Evolutionary conservation across 352 stramenopile genomes (phyloP), one percentile per base, ranked within the genome.

Genomic region (Detonula confervacea): DNA sequence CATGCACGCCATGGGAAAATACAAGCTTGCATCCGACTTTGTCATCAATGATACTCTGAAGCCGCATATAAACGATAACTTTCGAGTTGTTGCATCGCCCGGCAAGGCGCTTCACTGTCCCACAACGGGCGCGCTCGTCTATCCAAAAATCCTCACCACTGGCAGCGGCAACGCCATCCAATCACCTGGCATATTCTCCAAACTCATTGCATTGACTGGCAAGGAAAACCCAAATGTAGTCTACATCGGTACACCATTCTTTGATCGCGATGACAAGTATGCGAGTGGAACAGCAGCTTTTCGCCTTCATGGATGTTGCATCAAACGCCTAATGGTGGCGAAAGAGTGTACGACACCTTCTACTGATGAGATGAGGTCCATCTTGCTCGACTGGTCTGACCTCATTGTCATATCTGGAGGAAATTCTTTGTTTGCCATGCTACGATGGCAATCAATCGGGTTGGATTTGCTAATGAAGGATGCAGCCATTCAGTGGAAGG

Each of bases 321-420:
- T 84, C 46, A 62, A 66, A 44, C 55, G 71, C 2, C 60, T 84
- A 14, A 59, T 66, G 29, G 63, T 84, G 16, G 47, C 70, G 9
- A 39, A 81, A 35, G 63, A 84, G 6, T 37, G 57, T n/a, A 77
- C 75, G 2, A 54, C 44, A 7, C 77, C 77, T 7, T 60, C 70
- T 3, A 20, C 27, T 2, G 30, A 83, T 18, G 77, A 85, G 33
- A 83, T 90, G 49, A 30, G 56, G 60, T n/a, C 70, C 6, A 67
- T 75, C 22, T 70, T 91, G 66, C 63, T 80, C 14, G 72, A 84
- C 9, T 77, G 63, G 56, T 66, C 82, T 0, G 77, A 92, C 59
- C 63, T 89, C 12, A 85, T 82, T 0, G 55, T 82, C 24, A 62
- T 49, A 29, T 67, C 60, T 11, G 74, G 74, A 24, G 74, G 74